phyloP scores from a whole-genome alignment of 306 rosid species.

The Corylus americana region DNA sequence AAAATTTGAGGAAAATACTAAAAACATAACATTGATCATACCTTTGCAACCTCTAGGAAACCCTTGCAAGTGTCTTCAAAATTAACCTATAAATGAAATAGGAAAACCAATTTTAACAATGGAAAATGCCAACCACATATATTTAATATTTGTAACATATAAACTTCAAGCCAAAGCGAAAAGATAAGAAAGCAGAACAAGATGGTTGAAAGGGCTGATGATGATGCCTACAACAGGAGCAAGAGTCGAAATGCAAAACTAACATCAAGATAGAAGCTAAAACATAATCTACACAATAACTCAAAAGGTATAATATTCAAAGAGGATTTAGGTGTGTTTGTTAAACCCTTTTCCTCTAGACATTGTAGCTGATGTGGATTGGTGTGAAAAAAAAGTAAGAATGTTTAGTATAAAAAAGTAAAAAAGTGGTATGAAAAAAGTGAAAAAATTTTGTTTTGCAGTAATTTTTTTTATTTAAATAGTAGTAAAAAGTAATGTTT shows the following conservation, averaged over 20 bases:
- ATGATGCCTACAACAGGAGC: not conserved
- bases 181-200: not conserved
- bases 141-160: constrained; percentile 14
- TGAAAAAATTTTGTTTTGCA: no score
- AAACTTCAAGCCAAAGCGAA: constrained; percentile 1
- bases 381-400: no score
- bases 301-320: not conserved
- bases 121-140: constrained; percentile 5
- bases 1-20: not conserved
- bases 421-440: no score
- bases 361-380: no score
- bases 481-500: no score
- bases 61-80: constrained; percentile 99
- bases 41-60: constrained; percentile 97
- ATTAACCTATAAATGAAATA: constrained; percentile 66
- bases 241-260: not conserved
- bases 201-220: not conserved
- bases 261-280: not conserved
- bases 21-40: constrained; percentile 25
- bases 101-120: constrained; percentile 10
- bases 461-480: no score
- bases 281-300: not conserved
- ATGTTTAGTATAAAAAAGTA: no score
- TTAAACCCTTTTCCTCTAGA: no score
- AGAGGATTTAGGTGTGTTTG: no score